Base-by-base conservation (phyloP, 129 eudicot species). In the Smallanthus sonchifolius region DNA sequence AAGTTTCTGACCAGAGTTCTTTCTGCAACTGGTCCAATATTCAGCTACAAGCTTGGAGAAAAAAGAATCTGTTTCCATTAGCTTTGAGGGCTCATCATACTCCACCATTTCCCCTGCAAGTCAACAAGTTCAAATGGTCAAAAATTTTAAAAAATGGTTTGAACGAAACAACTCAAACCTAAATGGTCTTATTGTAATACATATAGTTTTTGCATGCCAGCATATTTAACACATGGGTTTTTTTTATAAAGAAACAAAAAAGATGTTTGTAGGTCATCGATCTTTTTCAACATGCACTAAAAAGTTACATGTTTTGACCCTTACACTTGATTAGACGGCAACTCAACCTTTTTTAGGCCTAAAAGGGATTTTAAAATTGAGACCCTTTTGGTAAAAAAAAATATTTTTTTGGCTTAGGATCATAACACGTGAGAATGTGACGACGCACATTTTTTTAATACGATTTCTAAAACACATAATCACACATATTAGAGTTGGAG, bases 11-110 rank as follows among this genome's bases (percentile, higher is more conserved):
- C 48, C 61, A 70, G 85, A 83, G 74, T 52, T 79, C 61, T 80
- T 81, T 78, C 75, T 78, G 75, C 88, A 84, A 80, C 91, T 92
- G 32, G 91, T 83, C 92, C 97, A 92, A 38, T 92, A 92, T 78
- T 92, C 97, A 6, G 90, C 86, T 30, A 92, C 97, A 79, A 92
- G 92, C 65, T 92, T 88, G 54, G 92, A 77, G 65, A 91, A 91
- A 9, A 83, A 74, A 14, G 97, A 88, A 54, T 79, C 82, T n/a
- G 82, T 81, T 67, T 81, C 73, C 87, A 91, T 79, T 14, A 91
- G 92, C 80, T 77, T 83, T 72, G 84, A 52, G 51, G 97, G 97
- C 68, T 86, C 89, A 67, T 87, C 96, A 66, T 88, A 92, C 80
- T 88, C 97, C 81, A 92, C 43, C 67, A 92, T 44, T 49, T 77